Base-by-base conservation (phyloP, 2,329 filamentous ascomycete genomes). In the Colletotrichum sp. region DNA sequence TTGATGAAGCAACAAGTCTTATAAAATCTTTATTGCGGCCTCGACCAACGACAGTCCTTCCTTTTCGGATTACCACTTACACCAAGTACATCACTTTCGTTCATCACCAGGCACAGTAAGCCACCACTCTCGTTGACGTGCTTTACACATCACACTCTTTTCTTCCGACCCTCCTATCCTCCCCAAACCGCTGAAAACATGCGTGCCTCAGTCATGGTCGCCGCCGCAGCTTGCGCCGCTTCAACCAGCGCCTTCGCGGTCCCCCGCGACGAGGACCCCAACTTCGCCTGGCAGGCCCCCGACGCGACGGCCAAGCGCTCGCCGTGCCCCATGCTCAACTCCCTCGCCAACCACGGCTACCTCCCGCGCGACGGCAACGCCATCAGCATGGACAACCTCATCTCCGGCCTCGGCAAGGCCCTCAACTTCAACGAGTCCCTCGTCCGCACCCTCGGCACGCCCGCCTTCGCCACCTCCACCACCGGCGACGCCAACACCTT, bases 291-390 rank as follows among this genome's bases (percentile, higher is more conserved):
- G 69, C 26, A 59, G 8, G 63, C 73, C 44, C 73, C 73, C n/a
- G 70, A 57, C 13, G 70, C 44, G 16, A 8, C 34, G 15, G 73
- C 92, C 2, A 93, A 93, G 55, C 76, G 79, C 13, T 66, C 72
- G 10, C 79, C 79, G 8, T 80, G 79, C 69, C 79, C 79, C 13
- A 80, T 80, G 79, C 70, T 80, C 18, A 80, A 80, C 72, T 78
- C 79, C 3, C 76, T 80, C 36, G 79, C 79, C 36, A 78, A 80
- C 59, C 79, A 80, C 72, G 79, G 78, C 62, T 80, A 79, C 65
- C 57, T 80, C 74, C 76, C 78, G 15, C 79, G 77, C 32, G 63
- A 76, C 60, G 79, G 78, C 69, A 67, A 75, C n/a, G 69, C 77
- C 12, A 73, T 80, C 71, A 77, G 74, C 26, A 64, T 76, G 30